Base-by-base conservation (phyloP, 2,329 filamentous ascomycete genomes). In the Cercospora nicotianae region DNA sequence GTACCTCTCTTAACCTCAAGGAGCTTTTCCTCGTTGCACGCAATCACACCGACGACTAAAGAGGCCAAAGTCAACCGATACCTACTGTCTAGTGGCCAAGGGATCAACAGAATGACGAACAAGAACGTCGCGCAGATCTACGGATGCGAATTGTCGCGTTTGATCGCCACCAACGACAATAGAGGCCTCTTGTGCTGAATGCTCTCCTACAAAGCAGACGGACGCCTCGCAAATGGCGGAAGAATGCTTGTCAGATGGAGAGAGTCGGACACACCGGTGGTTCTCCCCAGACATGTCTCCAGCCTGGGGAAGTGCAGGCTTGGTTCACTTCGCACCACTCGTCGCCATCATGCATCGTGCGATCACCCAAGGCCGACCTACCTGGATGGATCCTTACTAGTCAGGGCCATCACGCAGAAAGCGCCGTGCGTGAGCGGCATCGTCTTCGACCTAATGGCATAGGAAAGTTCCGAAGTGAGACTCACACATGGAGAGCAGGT, bases 11-110 rank as follows among this genome's bases (percentile, higher is more conserved):
- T 48, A 23, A 51, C n/a, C 45, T 23, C 55, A 57, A 23, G 33
- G 28, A 60, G 39, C 63, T 48, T 59, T 65, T 61, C 36, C 59
- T 61, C 33, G 28, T 42, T 48, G 59, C 39, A 26, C 23, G 13
- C 59, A 30, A 16, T 16, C 18, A 16, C 10, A 16, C 36, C n/a
- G 20, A 28, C 20, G 36, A 45, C 36, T n/a, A 61, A 12, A 48
- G 20, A 48, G 23, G 42, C 42, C 42, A 48, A 48, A 48, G 42
- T 20, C 42, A 18, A 48, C 18, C 10, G 45, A 26, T 13, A 10
- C 45, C 18, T 23, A 51, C 23, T 13, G 10, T 23, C 5, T 51
- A 51, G 45, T 20, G 45, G 45, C 45, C 45, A 51, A 13, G 45
- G 3, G 45, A 51, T 51, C 45, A 26, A 8, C 45, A 51, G 5